A percentile compares a stretch with the other conserved stretches of the same genome.
phyloP scores from a whole-genome alignment of 352 stramenopile genomes.

The Phytophthora constricta region DNA sequence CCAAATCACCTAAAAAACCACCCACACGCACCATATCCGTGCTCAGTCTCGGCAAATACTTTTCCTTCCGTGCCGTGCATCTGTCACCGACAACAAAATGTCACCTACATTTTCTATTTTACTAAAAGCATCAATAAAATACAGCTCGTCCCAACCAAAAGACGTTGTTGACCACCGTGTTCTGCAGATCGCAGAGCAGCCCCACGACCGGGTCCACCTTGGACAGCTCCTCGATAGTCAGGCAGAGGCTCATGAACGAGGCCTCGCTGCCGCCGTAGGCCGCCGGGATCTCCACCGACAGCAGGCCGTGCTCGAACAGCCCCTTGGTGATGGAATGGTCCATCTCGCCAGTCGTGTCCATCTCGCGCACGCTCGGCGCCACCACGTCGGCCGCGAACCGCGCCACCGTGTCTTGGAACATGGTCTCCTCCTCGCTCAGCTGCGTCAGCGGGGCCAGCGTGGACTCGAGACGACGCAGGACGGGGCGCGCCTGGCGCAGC shows the following conservation, averaged over 20 bases:
- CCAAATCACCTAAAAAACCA: too few relatives aligned
- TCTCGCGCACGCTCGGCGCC: slow-evolving; percentile 88
- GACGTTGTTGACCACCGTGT: slow-evolving; percentile 96
- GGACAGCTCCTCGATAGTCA: slow-evolving; percentile 97
- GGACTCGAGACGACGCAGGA: slow-evolving; percentile 24
- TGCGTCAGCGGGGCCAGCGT: slow-evolving; percentile 54
- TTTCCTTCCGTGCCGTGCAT: slow-evolving; percentile 80
- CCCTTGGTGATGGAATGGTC: slow-evolving; percentile 88
- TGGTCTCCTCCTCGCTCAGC: slow-evolving; percentile 70
- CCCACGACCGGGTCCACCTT: slow-evolving; percentile 95
- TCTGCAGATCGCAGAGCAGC: slow-evolving; percentile 96
- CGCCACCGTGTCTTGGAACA: slow-evolving; percentile 80
- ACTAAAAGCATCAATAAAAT: neutral
- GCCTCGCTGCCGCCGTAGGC: slow-evolving; percentile 93
- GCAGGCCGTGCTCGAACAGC: slow-evolving; percentile 94
- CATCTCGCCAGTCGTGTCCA: slow-evolving; percentile 94
- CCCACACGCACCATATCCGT: slow-evolving; percentile 68
- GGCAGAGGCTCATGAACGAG: slow-evolving; percentile 94
- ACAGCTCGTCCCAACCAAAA: slow-evolving; percentile 64
- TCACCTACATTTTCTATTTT: too few relatives aligned
- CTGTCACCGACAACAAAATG: slow-evolving; percentile 30
- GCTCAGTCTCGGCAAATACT: slow-evolving; percentile 85
- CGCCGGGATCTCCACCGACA: slow-evolving; percentile 96
- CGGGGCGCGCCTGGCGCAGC: neutral
- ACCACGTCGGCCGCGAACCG: slow-evolving; percentile 90